Evolutionary conservation across 768 basidiomycete genomes (phyloP).

Genomic region (Pholiota conissans): DNA sequence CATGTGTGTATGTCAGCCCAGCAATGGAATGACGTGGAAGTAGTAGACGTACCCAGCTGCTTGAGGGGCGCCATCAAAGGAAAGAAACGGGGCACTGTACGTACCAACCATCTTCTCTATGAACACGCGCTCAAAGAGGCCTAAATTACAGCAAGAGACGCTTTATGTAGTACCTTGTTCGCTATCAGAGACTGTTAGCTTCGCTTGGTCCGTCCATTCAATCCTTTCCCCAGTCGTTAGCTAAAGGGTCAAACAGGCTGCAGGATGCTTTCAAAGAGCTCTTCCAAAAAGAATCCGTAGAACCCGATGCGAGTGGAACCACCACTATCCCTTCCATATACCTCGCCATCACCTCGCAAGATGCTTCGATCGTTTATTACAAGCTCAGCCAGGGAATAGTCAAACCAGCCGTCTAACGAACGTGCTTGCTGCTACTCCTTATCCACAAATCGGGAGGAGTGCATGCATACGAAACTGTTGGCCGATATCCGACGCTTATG

Average conservation of each 20-base stretch:
- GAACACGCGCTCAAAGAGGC: background rate
- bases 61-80: slow-evolving; percentile 61
- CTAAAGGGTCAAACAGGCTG: slow-evolving; percentile 41
- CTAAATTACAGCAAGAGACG: slow-evolving; percentile 37
- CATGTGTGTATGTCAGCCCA: slow-evolving; percentile 50
- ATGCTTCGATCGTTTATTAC: slow-evolving; percentile 85
- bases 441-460: background rate
- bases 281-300: slow-evolving; percentile 6
- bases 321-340: slow-evolving; percentile 38
- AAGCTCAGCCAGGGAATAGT: slow-evolving; percentile 76
- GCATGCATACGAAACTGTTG: background rate
- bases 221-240: background rate
- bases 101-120: slow-evolving; percentile 11
- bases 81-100: slow-evolving; percentile 51
- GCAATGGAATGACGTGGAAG: slow-evolving; percentile 64
- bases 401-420: slow-evolving; percentile 58
- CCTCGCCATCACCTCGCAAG: slow-evolving; percentile 72
- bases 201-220: slow-evolving; percentile 45
- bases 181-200: slow-evolving; percentile 64
- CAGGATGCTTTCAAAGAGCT: slow-evolving; percentile 55
- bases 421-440: background rate
- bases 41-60: slow-evolving; percentile 59
- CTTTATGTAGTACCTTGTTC: slow-evolving; percentile 66
- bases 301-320: slow-evolving; percentile 26
- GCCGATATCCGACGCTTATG: background rate